Conservation (phyloP, 768 basidiomycete species). For the Leccinum longicurvipes region DNA sequence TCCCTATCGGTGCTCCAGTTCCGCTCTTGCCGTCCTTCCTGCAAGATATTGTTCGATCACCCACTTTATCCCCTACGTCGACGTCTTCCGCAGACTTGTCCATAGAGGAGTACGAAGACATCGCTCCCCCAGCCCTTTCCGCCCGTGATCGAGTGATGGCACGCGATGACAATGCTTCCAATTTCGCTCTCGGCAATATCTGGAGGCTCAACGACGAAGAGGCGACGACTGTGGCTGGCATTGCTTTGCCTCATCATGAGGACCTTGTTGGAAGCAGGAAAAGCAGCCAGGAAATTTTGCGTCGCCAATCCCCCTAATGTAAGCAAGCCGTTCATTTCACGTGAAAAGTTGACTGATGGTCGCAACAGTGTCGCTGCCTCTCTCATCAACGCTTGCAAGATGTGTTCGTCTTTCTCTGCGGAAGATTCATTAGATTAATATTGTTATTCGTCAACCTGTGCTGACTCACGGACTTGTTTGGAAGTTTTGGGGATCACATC, state of each 20-base stretch:
- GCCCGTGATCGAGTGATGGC: conserved; percentile 26
- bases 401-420: conserved; percentile 10
- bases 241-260: conserved; percentile 44
- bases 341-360: neutral
- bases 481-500: conserved; percentile 25
- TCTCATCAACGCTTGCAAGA: conserved; percentile 2
- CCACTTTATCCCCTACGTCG: conserved; percentile 61
- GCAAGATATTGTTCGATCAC: conserved; percentile 69
- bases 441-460: conserved; percentile 28
- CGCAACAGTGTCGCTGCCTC: neutral
- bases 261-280: conserved; percentile 39
- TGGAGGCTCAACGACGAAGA: conserved; percentile 76
- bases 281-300: conserved; percentile 37
- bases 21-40: conserved; percentile 76
- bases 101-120: conserved; percentile 52
- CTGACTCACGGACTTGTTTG: conserved; percentile 32
- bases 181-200: conserved; percentile 48
- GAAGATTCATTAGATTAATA: conserved; percentile 30
- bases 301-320: conserved; percentile 28
- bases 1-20: conserved; percentile 34
- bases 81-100: conserved; percentile 66
- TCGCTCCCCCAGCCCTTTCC: conserved; percentile 26
- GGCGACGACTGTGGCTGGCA: conserved; percentile 49
- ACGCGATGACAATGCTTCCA: conserved; percentile 27
- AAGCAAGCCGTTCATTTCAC: neutral